Conservation (phyloP, 2,329 filamentous ascomycete species). For the Paecilomyces sp. region DNA sequence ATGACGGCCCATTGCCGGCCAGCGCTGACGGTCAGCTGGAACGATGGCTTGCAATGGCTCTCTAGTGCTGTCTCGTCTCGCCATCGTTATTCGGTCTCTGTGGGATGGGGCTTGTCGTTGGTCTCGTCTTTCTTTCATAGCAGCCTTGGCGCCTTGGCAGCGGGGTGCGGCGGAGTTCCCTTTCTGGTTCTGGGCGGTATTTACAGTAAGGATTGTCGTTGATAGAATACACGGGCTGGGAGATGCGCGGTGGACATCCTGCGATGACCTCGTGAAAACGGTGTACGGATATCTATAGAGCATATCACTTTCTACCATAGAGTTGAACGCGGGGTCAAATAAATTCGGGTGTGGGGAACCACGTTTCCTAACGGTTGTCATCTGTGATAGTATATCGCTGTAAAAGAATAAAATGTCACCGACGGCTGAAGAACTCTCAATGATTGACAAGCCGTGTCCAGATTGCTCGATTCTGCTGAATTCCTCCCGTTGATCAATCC, state of each 20-base stretch:
- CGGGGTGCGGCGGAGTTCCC: neutral
- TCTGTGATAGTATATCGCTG: neutral
- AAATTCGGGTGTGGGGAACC: neutral
- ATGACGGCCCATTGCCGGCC: neutral
- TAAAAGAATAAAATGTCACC: neutral
- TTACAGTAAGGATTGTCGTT: neutral
- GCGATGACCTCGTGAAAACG: no score
- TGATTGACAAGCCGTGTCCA: neutral
- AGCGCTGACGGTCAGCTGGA: neutral
- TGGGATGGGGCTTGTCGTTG: neutral
- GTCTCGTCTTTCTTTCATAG: neutral
- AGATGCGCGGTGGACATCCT: no score
- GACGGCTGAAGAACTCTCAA: neutral
- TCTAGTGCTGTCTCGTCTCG: neutral
- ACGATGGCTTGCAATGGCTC: neutral
- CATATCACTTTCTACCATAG: no score
- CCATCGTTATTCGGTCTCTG: neutral
- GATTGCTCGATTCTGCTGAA: neutral
- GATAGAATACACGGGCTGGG: neutral
- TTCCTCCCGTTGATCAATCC: neutral
- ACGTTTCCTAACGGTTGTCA: neutral
- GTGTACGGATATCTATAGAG: no score
- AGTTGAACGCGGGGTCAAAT: no score
- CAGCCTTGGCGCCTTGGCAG: neutral
- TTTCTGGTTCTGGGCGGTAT: neutral